Conservation (phyloP, 495 filamentous ascomycete genomes). For the Parathielavia hyrcaniae region DNA sequence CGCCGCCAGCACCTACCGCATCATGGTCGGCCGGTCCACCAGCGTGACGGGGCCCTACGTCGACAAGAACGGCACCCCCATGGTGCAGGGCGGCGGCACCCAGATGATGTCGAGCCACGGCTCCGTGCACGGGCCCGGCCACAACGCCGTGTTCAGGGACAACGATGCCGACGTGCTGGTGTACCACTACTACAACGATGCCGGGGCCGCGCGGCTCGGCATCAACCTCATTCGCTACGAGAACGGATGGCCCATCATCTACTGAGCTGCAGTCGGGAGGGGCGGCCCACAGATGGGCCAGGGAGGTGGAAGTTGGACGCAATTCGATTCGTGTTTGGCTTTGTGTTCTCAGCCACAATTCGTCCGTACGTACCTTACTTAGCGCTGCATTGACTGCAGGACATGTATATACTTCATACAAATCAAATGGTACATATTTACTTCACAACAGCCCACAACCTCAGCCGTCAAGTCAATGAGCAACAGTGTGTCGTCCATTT, state of each 20-base stretch:
- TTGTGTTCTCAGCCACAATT: too few relatives aligned
- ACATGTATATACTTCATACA: too few relatives aligned
- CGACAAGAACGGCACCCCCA: slow-evolving; percentile 4
- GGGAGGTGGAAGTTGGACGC: too few relatives aligned
- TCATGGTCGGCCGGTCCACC: slow-evolving; percentile 12
- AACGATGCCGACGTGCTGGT: slow-evolving; percentile 5
- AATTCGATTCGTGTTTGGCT: too few relatives aligned
- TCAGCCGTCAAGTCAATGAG: too few relatives aligned
- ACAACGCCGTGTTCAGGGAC: slow-evolving; percentile 6
- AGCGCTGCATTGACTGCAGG: too few relatives aligned
- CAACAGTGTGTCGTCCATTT: too few relatives aligned
- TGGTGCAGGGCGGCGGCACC: slow-evolving; percentile 10
- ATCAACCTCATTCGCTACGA: slow-evolving; percentile 8
- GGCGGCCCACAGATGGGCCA: too few relatives aligned
- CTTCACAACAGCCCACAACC: too few relatives aligned
- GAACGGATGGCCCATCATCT: slow-evolving; percentile 11
- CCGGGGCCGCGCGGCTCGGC: slow-evolving; percentile 3
- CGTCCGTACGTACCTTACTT: too few relatives aligned
- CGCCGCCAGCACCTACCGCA: slow-evolving; percentile 10
- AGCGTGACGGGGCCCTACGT: slow-evolving; percentile 10
- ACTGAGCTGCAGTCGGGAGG: not conserved
- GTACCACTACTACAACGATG: slow-evolving; percentile 11
- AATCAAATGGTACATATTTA: too few relatives aligned
- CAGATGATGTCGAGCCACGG: slow-evolving; percentile 12
- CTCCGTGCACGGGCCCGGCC: slow-evolving; percentile 4